Percentiles rank a stretch among this genome's conserved stretches.
Conservation (phyloP, 805 yeast species). For the Kazachstania psychrophila region DNA sequence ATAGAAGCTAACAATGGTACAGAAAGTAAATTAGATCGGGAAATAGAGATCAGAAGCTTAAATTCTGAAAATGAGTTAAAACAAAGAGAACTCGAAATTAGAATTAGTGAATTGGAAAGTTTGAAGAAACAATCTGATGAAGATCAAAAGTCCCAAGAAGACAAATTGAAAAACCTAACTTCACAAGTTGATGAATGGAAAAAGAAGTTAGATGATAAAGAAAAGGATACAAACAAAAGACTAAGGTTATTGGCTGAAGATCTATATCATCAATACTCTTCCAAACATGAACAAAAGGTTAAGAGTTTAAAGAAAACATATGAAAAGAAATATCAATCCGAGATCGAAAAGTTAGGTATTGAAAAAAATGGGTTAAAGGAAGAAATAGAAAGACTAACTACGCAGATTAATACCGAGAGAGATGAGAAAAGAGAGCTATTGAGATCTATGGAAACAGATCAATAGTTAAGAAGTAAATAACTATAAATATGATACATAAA, state of each 20-base stretch:
- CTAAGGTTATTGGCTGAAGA: conserved; percentile 59
- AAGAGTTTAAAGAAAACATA: conserved; percentile 49
- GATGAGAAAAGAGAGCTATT: conserved; percentile 51
- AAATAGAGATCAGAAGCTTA: conserved; percentile 16
- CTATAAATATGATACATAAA: neutral
- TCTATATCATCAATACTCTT: conserved; percentile 61
- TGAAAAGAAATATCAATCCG: conserved; percentile 43
- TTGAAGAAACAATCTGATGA: neutral
- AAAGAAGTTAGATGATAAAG: conserved; percentile 32
- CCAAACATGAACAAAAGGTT: conserved; percentile 69
- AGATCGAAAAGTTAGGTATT: conserved; percentile 33
- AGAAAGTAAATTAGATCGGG: conserved; percentile 4
- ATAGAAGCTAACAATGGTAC: conserved; percentile 4
- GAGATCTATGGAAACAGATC: conserved; percentile 37
- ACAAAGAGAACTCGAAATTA: neutral
- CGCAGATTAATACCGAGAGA: conserved; percentile 41
- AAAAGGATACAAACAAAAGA: conserved; percentile 43
- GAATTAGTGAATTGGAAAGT: neutral
- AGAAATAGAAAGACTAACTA: conserved; percentile 45
- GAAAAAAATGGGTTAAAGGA: conserved; percentile 40
- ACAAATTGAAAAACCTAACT: conserved; percentile 12
- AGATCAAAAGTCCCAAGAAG: conserved; percentile 4
- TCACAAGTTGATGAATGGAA: conserved; percentile 24
- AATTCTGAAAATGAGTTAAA: neutral
- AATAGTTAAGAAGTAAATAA: neutral